A percentile compares a stretch with the other conserved stretches of the same genome.
Evolutionary conservation across 2,329 filamentous ascomycete genomes (phyloP).

Genomic region (Coniochaeta hoffmannii): DNA sequence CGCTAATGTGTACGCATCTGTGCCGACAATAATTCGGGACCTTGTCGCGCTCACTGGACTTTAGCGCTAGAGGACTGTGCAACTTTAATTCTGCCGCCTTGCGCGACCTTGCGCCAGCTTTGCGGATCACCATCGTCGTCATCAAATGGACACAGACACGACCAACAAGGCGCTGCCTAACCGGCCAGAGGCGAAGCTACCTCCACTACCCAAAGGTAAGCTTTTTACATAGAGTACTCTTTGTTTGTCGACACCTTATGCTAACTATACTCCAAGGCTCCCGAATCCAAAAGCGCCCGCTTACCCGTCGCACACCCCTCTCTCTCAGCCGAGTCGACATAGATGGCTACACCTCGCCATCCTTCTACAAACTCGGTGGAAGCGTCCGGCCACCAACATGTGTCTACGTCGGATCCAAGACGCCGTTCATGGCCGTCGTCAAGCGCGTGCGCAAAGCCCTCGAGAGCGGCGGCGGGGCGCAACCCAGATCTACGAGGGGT

Average conservation of each 20-base stretch:
- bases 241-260: neutral
- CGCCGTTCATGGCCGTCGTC: conserved; percentile 61
- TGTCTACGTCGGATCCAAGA: conserved; percentile 58
- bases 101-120: neutral
- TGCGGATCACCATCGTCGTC: neutral
- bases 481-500: conserved; percentile 37
- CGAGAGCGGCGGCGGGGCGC: conserved; percentile 42
- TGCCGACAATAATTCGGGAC: neutral
- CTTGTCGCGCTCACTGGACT: neutral
- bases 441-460: conserved; percentile 60
- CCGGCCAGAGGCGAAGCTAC: conserved; percentile 23
- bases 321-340: conserved; percentile 13
- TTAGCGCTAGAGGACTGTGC: neutral
- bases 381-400: conserved; percentile 20
- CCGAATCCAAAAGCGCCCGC: conserved; percentile 41
- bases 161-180: conserved; percentile 9
- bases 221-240: neutral
- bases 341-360: conserved; percentile 12
- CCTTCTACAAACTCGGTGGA: conserved; percentile 7
- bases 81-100: neutral
- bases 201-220: conserved; percentile 23
- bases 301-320: conserved; percentile 16
- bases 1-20: neutral
- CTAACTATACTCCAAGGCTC: conserved; percentile 27
- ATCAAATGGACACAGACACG: neutral